Evolutionary conservation across 2,329 filamentous ascomycete species (phyloP), one percentile per base, ranked within the genome.

Genomic region (Cercospora zeae-maydis): DNA sequence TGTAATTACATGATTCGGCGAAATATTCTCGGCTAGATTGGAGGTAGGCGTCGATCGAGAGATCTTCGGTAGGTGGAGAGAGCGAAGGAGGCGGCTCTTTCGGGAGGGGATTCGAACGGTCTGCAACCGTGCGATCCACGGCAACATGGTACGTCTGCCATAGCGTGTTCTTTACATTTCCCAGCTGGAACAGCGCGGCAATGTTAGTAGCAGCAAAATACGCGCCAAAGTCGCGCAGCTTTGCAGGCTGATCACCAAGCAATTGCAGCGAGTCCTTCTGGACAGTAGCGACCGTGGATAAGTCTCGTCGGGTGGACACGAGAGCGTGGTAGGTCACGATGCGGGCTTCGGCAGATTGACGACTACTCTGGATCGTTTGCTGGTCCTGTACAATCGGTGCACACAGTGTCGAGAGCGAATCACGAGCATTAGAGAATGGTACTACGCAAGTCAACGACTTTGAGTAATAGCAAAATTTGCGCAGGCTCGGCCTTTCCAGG

Each of bases 391-490:
- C 59, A 11, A 75, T 69, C 0, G 83, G 82, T 55, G 79, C 80
- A 67, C 93, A 88, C 0, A 93, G 75, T 0, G 88, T 91, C 73
- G 88, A 80, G 37, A 93, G 86, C 0, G 84, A 90, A 54, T 91
- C 88, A 4, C 83, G 81, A 0, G 89, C 86, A n/a, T 86, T 87
- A 0, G 76, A 73, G 63, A 93, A 93, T 0, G 87, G 86, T 1
- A 86, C 81, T 0, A 84, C 79, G 0, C 90, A 89, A 30, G 86
- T 90, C 0, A 93, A 79, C 0, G 87, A 86, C 64, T 91, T 91
- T 0, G 82, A 78, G 67, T 92, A 93, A 63, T 86, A 90, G 69
- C 85, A 92, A 0, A 93, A 75, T 72, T 93, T 90, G 61, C 88
- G 85, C 0, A 92, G 75, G 0, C 90, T 87, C 0, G 89, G 88